Evolutionary conservation across 2,329 filamentous ascomycete genomes (phyloP), one percentile per base, ranked within the genome.

Genomic region (Fusarium sacchari): DNA sequence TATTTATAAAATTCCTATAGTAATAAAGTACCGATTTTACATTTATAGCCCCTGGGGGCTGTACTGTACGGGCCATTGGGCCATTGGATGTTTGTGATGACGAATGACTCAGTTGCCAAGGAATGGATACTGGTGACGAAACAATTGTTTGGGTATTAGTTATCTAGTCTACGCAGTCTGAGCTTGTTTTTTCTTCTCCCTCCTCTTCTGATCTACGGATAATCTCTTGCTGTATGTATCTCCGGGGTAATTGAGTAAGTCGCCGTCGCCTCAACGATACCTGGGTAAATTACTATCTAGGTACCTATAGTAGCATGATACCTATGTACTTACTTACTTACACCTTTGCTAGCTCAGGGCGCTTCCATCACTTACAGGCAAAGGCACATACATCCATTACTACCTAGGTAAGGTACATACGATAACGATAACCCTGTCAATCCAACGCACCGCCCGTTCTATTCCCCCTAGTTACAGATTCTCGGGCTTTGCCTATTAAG

Each of bases 41-140:
- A n/a, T n/a, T n/a, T n/a, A n/a, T n/a, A n/a, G n/a, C n/a, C n/a
- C n/a, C n/a, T n/a, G n/a, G n/a, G n/a, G n/a, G n/a, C n/a, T n/a
- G n/a, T n/a, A n/a, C n/a, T n/a, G n/a, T n/a, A n/a, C n/a, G n/a
- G n/a, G n/a, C n/a, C n/a, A n/a, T n/a, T 32, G 22, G 12, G 17
- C 30, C 30, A 24, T 46, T 30, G 20, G 44, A 47, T 36, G 7
- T 26, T 53, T 67, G 34, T 56, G 34, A 32, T 67, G 52, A 49
- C 40, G 24, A 47, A 36, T 53, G 63, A 53, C 53, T 67, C 63
- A 14, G 52, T 61, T 39, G 46, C 40, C 44, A 67, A 60, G 40
- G 32, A 28, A 52, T 53, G 20, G 53, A 34, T 56, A 43, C 37
- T 39, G 10, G 40, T 36, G 44, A 39, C 42, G 58, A 64, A 44